Conservation (phyloP, 1,284 basidiomycete species). For the Uromyces viciae-fabae region DNA sequence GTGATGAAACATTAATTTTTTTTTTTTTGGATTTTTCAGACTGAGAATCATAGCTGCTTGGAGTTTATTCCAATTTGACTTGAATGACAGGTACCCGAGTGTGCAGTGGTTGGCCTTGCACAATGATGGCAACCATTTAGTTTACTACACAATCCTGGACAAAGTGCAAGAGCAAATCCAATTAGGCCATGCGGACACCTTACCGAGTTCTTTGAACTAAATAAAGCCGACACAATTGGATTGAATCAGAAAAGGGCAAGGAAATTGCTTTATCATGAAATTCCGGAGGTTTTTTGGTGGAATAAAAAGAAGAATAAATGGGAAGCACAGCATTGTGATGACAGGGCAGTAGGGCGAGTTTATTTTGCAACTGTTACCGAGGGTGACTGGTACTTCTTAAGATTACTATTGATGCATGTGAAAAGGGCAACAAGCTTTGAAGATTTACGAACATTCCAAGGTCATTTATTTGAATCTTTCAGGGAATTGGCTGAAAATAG, state of each 20-base stretch:
- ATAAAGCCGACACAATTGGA: not conserved
- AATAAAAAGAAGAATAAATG: not conserved
- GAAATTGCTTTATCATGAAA: not conserved
- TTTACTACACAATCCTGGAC: not conserved
- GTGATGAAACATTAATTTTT: not conserved
- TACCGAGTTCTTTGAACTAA: slow-evolving; percentile 1
- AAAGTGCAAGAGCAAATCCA: not conserved
- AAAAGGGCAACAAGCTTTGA: slow-evolving; percentile 56
- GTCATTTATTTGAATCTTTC: slow-evolving; percentile 51
- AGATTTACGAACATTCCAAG: slow-evolving; percentile 53
- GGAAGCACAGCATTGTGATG: not conserved
- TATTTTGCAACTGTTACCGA: slow-evolving; percentile 54
- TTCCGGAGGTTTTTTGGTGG: not conserved
- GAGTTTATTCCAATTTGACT: not conserved
- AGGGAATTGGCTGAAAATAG: slow-evolving; percentile 56
- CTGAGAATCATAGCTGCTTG: no score
- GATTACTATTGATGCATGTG: slow-evolving; percentile 56
- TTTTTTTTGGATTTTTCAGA: slow-evolving; percentile 48
- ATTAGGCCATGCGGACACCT: not conserved
- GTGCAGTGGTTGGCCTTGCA: not conserved
- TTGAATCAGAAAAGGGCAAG: not conserved
- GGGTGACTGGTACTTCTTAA: slow-evolving; percentile 57
- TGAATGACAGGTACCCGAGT: not conserved
- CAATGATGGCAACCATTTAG: not conserved
- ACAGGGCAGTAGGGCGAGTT: slow-evolving; percentile 51